Evolutionary conservation across 768 basidiomycete species (phyloP).

Genomic region (Termitomyces sp.): DNA sequence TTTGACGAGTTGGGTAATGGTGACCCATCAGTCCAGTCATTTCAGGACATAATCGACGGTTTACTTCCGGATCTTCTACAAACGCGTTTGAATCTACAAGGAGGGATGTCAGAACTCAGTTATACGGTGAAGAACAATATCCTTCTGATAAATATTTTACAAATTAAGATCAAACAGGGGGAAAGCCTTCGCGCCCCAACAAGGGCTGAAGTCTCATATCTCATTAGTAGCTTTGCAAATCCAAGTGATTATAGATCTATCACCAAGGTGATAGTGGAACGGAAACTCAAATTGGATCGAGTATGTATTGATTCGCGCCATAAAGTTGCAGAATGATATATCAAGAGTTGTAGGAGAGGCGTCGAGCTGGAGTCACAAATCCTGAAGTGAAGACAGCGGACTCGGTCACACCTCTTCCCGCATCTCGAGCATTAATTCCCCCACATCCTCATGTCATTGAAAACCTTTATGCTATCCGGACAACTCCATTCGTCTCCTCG

Average conservation of each 20-base stretch:
- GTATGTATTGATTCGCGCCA: conserved; percentile 20
- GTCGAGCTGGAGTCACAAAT: conserved; percentile 17
- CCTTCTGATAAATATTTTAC: not conserved
- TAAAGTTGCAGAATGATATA: not conserved
- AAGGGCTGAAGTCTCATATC: conserved; percentile 33
- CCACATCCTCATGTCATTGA: conserved; percentile 36
- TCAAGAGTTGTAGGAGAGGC: conserved; percentile 24
- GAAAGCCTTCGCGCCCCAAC: conserved; percentile 35
- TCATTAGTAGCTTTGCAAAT: conserved; percentile 21
- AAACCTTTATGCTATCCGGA: conserved; percentile 49
- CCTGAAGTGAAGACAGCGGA: conserved; percentile 16
- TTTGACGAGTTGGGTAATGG: conserved; percentile 18
- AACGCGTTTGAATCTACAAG: conserved; percentile 18
- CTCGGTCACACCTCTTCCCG: conserved; percentile 30
- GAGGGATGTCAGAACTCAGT: conserved; percentile 17
- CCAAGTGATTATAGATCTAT: conserved; percentile 13
- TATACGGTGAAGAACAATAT: conserved; percentile 15
- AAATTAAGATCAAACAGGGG: conserved; percentile 19
- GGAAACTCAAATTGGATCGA: conserved; percentile 43
- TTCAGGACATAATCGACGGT: conserved; percentile 26
- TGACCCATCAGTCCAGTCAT: conserved; percentile 14
- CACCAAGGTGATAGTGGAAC: conserved; percentile 28
- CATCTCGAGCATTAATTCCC: conserved; percentile 19
- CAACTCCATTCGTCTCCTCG: conserved; percentile 61
- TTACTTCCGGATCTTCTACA: conserved; percentile 24